Evolutionary conservation across 306 rosid species (phyloP).

Genomic region (Albizia julibrissin): DNA sequence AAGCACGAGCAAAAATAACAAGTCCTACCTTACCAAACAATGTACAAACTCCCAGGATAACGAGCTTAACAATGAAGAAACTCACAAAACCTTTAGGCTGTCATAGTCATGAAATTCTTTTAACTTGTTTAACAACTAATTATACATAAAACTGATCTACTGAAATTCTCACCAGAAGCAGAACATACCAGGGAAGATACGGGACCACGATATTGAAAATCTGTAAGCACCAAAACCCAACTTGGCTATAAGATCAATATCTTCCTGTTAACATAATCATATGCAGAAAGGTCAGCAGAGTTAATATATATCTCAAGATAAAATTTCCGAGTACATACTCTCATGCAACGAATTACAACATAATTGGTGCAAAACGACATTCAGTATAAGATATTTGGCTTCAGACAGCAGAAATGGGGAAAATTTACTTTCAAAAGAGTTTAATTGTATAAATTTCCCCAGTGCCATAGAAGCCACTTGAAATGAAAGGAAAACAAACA

Average conservation of each 20-base stretch:
- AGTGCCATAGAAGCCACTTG: not conserved
- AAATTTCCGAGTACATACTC: slow-evolving; percentile 5
- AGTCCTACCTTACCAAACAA: not conserved
- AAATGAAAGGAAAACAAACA: not conserved
- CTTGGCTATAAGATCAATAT: slow-evolving; percentile 80
- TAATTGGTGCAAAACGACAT: slow-evolving; percentile 13
- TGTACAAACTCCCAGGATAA: not conserved
- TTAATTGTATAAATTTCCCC: not conserved
- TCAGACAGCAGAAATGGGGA: slow-evolving; percentile 3
- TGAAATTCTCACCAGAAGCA: slow-evolving; percentile 9
- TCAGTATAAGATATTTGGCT: slow-evolving; percentile 7
- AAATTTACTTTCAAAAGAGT: not conserved
- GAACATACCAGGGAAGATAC: slow-evolving; percentile 83
- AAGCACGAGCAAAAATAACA: not conserved
- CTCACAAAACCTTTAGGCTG: not conserved
- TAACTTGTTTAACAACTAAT: slow-evolving; percentile 7
- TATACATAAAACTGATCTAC: not conserved
- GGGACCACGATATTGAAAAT: slow-evolving; percentile 94
- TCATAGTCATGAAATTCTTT: slow-evolving; percentile 8
- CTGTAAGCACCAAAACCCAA: slow-evolving; percentile 88
- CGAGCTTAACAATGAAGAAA: slow-evolving; percentile 10
- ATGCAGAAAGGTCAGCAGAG: slow-evolving; percentile 14
- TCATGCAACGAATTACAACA: slow-evolving; percentile 9
- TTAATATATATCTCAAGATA: not conserved
- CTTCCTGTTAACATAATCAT: slow-evolving; percentile 67